Evolutionary conservation across 768 basidiomycete genomes (phyloP).

Genomic region (Lentinula boryana): DNA sequence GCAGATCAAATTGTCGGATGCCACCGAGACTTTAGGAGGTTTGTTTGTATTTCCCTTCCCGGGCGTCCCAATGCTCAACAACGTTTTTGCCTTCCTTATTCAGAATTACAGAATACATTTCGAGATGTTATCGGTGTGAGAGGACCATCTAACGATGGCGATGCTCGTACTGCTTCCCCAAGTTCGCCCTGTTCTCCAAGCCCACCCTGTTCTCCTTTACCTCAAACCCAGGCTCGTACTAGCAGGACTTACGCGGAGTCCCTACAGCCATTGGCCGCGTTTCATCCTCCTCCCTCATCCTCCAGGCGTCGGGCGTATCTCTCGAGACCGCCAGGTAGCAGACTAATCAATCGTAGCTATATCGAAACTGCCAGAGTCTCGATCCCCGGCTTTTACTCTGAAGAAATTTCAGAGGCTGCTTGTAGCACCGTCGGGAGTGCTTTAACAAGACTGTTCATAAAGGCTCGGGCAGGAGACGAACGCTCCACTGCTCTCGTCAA

Average conservation of each 20-base stretch:
- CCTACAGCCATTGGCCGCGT: too few relatives aligned
- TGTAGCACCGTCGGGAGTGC: not conserved
- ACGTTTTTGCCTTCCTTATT: too few relatives aligned
- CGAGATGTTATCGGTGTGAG: too few relatives aligned
- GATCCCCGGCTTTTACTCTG: not conserved
- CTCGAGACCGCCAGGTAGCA: too few relatives aligned
- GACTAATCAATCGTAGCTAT: not conserved
- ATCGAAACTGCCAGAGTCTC: not conserved
- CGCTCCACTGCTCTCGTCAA: not conserved
- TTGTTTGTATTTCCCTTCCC: not conserved
- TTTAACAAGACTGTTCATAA: not conserved
- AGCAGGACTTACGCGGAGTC: too few relatives aligned
- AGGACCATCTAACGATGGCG: too few relatives aligned
- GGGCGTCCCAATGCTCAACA: too few relatives aligned
- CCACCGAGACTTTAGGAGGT: not conserved
- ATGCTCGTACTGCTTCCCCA: not conserved
- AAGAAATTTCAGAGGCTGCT: not conserved
- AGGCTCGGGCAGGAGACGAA: not conserved
- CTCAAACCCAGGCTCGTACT: too few relatives aligned
- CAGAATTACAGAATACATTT: too few relatives aligned
- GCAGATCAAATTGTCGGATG: not conserved
- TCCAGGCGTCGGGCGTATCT: not conserved
- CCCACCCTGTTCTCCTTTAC: not conserved
- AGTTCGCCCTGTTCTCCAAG: not conserved
- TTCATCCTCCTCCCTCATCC: not conserved